These are phyloP conservation scores for Didymosphaeria variabile DNA, from an alignment of 2,329 filamentous ascomycete genomes.

Conservation along the genomic window DNA sequence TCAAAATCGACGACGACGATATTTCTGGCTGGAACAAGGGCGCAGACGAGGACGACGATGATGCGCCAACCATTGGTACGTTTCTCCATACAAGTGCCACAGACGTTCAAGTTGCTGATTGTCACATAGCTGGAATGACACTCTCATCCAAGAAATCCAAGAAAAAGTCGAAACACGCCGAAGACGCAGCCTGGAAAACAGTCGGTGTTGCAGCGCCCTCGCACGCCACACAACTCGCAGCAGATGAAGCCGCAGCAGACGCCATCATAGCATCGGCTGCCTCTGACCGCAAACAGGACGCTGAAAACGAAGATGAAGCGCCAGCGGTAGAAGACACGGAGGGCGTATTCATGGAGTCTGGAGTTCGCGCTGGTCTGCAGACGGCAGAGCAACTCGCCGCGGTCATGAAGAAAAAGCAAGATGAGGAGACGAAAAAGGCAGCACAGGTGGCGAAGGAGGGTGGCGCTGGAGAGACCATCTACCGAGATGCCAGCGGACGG, in stretches of 20 bases:
- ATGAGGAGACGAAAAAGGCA: slow-evolving; percentile 65
- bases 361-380: slow-evolving; percentile 87
- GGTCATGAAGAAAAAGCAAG: slow-evolving; percentile 68
- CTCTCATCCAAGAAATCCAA: slow-evolving; percentile 61
- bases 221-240: slow-evolving; percentile 68
- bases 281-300: slow-evolving; percentile 64
- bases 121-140: slow-evolving; percentile 39
- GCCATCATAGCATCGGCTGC: slow-evolving; percentile 78
- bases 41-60: slow-evolving; percentile 64
- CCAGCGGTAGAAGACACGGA: slow-evolving; percentile 50
- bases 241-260: slow-evolving; percentile 77
- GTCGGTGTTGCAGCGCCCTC: slow-evolving; percentile 64
- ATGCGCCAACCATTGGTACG: slow-evolving; percentile 56
- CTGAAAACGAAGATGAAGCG: slow-evolving; percentile 56
- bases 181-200: slow-evolving; percentile 69
- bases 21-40: slow-evolving; percentile 60
- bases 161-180: slow-evolving; percentile 62
- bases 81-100: slow-evolving; percentile 49
- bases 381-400: slow-evolving; percentile 76
- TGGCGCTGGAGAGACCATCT: slow-evolving; percentile 76
- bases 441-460: slow-evolving; percentile 50
- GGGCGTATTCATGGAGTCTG: slow-evolving; percentile 76
- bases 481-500: slow-evolving; percentile 93
- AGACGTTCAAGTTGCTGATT: slow-evolving; percentile 26
- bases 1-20: slow-evolving; percentile 64